Evolutionary conservation across 2,329 filamentous ascomycete species (phyloP).

Genomic region (Amauroascus verrucosus): DNA sequence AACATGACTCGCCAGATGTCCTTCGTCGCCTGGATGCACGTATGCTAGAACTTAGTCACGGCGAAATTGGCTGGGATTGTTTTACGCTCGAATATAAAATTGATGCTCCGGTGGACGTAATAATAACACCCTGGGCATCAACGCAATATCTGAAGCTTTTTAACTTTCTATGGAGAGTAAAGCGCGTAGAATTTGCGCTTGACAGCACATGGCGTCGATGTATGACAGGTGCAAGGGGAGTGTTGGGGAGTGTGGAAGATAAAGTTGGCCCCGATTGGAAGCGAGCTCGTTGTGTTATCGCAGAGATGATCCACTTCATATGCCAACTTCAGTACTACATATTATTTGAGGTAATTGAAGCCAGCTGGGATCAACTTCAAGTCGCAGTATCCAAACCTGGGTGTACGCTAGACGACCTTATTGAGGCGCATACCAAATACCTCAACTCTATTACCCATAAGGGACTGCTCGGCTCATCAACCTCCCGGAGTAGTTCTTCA

Average conservation of each 20-base stretch:
- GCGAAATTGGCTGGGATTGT: slow-evolving; percentile 97
- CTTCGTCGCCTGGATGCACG: slow-evolving; percentile 87
- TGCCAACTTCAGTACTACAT: slow-evolving; percentile 98
- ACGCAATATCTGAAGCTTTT: slow-evolving; percentile 98
- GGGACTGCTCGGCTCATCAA: slow-evolving; percentile 67
- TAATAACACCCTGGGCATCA: slow-evolving; percentile 90
- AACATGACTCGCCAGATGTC: slow-evolving; percentile 87
- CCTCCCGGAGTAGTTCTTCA: slow-evolving; percentile 26
- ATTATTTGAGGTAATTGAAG: slow-evolving; percentile 94
- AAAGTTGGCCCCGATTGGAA: slow-evolving; percentile 77
- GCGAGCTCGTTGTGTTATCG: slow-evolving; percentile 71
- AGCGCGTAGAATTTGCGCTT: slow-evolving; percentile 90
- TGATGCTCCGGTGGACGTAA: slow-evolving; percentile 89
- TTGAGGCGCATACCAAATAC: slow-evolving; percentile 81
- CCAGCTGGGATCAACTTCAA: slow-evolving; percentile 86
- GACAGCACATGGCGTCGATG: slow-evolving; percentile 85
- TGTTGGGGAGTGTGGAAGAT: slow-evolving; percentile 66
- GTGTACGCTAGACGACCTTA: slow-evolving; percentile 88
- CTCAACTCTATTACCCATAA: slow-evolving; percentile 93
- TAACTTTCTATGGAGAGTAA: slow-evolving; percentile 97
- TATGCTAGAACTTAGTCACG: slow-evolving; percentile 92
- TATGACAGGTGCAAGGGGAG: slow-evolving; percentile 90
- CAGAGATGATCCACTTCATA: slow-evolving; percentile 98
- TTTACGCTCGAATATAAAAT: slow-evolving; percentile 99
- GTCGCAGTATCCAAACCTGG: slow-evolving; percentile 70